Base-by-base conservation (phyloP, 2,329 filamentous ascomycete species). In the Diaporthe vaccinii region DNA sequence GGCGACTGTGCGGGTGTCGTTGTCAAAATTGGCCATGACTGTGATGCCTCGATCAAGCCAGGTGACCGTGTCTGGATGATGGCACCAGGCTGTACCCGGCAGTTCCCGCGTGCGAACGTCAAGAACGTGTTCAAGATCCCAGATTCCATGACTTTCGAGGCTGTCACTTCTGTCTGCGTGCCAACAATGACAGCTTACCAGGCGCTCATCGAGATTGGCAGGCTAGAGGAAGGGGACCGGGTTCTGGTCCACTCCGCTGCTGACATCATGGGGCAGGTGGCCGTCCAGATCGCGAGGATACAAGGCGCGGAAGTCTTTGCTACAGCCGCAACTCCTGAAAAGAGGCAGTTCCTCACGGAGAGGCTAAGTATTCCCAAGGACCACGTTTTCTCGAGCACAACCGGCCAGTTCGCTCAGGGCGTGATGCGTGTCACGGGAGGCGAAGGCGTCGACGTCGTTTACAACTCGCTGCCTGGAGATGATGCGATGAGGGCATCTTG, bases 231-330 rank as follows among this genome's bases (percentile, higher is more conserved):
- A 0, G 79, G 78, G 10, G 78, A 82, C 57, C 83, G 76, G 7
- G 79, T 88, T 5, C 80, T 89, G 3, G 80, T 89, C 17, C 86
- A 87, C 65, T 81, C 82, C 10, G 87, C 83, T 17, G 83, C 85
- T 15, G 85, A 86, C 69, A 80, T 82, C 1, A 80, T 85, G 46
- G 87, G 87, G 0, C 81, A 86, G 25, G 84, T 84, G 17, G 87
- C 85, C 4, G 77, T 89, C 4, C 79, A 82, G 10, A 74, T 89
- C 15, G 85, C 85, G 9, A 79, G 78, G 46, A 74, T 80, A 1
- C 75, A 81, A 4, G 85, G 83, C 1, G 84, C 83, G 4, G 81
- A 84, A 7, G 78, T 89, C 2, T 87, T 86, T 75, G 82, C 81
- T 3, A 88, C 86, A 0, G 83, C 62, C 2, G 55, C 72, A 28